Evolutionary conservation across 768 basidiomycete species (phyloP).

Genomic region (Psilocybe azurescens): DNA sequence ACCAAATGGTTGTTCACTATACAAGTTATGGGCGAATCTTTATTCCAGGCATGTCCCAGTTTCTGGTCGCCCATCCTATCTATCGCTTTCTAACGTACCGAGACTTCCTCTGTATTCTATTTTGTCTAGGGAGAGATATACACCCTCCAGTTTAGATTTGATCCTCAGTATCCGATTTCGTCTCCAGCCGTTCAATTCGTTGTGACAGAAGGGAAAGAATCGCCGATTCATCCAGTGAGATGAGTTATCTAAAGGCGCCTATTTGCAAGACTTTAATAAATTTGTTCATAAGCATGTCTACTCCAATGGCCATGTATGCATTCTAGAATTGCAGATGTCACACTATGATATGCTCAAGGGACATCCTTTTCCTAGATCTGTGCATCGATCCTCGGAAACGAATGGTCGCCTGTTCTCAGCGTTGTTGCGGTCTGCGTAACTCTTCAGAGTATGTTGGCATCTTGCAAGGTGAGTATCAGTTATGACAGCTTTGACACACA

Average conservation of each 20-base stretch:
- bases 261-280: not conserved
- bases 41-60: constrained; percentile 62
- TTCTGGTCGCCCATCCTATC: not conserved
- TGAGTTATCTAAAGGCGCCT: not conserved
- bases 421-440: constrained; percentile 85
- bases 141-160: constrained; percentile 83
- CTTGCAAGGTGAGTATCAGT: constrained; percentile 70
- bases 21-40: constrained; percentile 83
- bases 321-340: not conserved
- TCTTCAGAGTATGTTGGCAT: constrained; percentile 91
- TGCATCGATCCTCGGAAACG: constrained; percentile 86
- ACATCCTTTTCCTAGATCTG: constrained; percentile 66
- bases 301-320: constrained; percentile 81
- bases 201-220: constrained; percentile 60
- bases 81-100: not conserved
- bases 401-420: constrained; percentile 90
- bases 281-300: constrained; percentile 70
- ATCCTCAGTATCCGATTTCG: constrained; percentile 82
- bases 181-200: constrained; percentile 90
- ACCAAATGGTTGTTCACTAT: constrained; percentile 79
- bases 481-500: not conserved
- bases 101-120: not conserved
- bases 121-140: constrained; percentile 69
- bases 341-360: constrained; percentile 5
- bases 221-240: constrained; percentile 84